Evolutionary conservation across 805 yeast genomes (phyloP).

Genomic region (Clavispora fructus): DNA sequence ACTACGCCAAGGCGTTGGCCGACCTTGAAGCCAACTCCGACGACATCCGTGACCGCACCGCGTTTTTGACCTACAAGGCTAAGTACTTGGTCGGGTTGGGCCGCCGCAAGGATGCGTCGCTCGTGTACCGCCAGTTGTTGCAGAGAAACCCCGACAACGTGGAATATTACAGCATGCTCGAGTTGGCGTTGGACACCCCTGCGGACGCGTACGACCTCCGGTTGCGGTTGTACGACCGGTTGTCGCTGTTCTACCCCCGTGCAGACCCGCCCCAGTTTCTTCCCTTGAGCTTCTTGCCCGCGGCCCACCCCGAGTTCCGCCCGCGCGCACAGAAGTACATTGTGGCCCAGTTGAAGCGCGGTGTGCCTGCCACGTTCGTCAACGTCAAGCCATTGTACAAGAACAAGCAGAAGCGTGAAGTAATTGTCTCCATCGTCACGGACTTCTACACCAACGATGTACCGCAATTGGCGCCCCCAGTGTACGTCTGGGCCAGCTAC

Average conservation of each 20-base stretch:
- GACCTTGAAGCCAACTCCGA: constrained; percentile 49
- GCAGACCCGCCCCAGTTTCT: constrained; percentile 75
- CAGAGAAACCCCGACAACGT: constrained; percentile 82
- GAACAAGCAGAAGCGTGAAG: constrained; percentile 31
- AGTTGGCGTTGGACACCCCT: constrained; percentile 53
- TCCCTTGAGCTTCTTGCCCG: constrained; percentile 69
- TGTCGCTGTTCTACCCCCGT: constrained; percentile 69
- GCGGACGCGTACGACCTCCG: constrained; percentile 44
- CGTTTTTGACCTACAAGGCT: constrained; percentile 64
- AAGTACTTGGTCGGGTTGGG: constrained; percentile 56
- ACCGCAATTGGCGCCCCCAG: constrained; percentile 35
- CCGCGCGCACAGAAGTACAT: constrained; percentile 51
- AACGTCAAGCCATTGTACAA: constrained; percentile 77
- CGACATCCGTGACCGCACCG: constrained; percentile 50
- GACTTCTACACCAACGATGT: constrained; percentile 37
- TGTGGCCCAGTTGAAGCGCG: constrained; percentile 57
- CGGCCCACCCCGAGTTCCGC: constrained; percentile 44
- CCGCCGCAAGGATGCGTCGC: constrained; percentile 56
- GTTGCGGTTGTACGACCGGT: constrained; percentile 56
- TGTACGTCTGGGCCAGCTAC: constrained; percentile 64
- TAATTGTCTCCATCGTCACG: constrained; percentile 50
- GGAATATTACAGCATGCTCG: constrained; percentile 61
- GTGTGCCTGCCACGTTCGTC: constrained; percentile 87
- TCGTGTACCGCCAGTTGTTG: constrained; percentile 61
- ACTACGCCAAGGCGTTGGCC: constrained; percentile 57